Base-by-base conservation (phyloP, 495 filamentous ascomycete genomes). In the Eremomyces bilateralis region DNA sequence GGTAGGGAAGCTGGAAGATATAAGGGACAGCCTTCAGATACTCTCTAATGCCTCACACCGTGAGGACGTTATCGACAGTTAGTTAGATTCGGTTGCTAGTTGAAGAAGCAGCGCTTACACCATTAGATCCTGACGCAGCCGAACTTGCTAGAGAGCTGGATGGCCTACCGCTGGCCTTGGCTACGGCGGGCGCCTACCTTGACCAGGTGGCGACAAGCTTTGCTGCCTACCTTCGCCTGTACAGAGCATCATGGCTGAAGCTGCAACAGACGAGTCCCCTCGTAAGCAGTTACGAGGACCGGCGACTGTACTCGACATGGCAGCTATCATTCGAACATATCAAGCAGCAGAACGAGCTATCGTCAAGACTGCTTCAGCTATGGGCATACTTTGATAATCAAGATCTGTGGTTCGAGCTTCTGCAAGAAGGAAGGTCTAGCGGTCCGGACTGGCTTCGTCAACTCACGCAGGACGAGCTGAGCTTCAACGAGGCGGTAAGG, bases 1-100 rank as follows among this genome's bases (percentile, higher is more conserved):
- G 5, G 15, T 60, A 17, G 29, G 15, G 4, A 59, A 60, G 43
- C 29, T 60, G n/a, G 17, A 40, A 17, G 33, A 53, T 39, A 2
- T 53, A 10, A 20, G 39, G 11, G 43, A 54, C 19, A 47, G 54
- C 36, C 42, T 59, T 15, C 30, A 51, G 39, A 53, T 60, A 33
- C 38, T 60, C 22, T 52, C 46, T 27, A 42, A 33, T 20, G 31
- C 44, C 24, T 60, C 57, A 24, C 40, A 42, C 19, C 52, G 55
- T 22, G 16, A 49, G 29, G 39, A 33, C 20, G 28, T 47, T n/a
- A 21, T 22, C 16, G 31, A 38, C 35, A 29, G 43, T 43, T 21
- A 27, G 41, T 35, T 12, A 13, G n/a, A 15, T 8, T 10, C 6
- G 16, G 8, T 8, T n/a, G 6, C 8, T 10, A n/a, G 24, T 12